These are phyloP conservation scores for Helianthus annuus DNA, from an alignment of 129 eudicot species.

Conservation along the genomic window HanXRQr2.0-SUNRISE NC_035443.2:27394165-27394664, in stretches of 20 bases:
- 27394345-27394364: background rate
- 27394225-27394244: constrained; percentile 94
- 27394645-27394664: too few species aligned
- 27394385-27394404: constrained; percentile 21
- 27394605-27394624: too few species aligned
- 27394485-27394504: constrained; percentile 20
- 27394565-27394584: too few species aligned
- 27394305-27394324: too few species aligned
- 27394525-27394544: constrained; percentile 10
- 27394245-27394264: constrained; percentile 73
- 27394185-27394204: constrained; percentile 77
- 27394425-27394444: constrained; percentile 21
- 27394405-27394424: constrained; percentile 16
- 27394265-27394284: constrained; percentile 83
- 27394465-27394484: constrained; percentile 15
- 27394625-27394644: too few species aligned
- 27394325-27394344: too few species aligned
- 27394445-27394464: constrained; percentile 18
- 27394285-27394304: constrained; percentile 35
- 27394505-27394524: constrained; percentile 13
- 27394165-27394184: constrained; percentile 93
- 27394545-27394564: too few species aligned
- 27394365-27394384: constrained; percentile 32
- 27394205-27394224: constrained; percentile 93
- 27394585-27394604: too few species aligned